A percentile compares a stretch with the other conserved stretches of the same genome.
Conservation (phyloP, 2,329 filamentous ascomycete genomes). For the Pestalotiopsis sp. region DNA sequence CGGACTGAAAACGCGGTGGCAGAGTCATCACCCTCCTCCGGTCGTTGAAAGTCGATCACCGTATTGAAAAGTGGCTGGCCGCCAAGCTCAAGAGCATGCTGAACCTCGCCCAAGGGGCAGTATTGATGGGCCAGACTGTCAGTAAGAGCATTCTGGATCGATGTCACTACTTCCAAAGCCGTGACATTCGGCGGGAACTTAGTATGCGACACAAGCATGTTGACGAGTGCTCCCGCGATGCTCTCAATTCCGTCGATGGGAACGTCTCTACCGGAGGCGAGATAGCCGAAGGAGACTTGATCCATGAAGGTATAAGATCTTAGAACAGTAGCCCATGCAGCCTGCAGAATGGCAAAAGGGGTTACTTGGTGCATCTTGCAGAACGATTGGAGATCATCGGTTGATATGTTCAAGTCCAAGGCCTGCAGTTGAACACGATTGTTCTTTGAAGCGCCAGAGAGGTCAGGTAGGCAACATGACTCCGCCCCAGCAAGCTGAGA, state of each 20-base stretch:
- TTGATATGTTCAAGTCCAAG: slow-evolving; percentile 2
- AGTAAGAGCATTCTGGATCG: slow-evolving; percentile 2
- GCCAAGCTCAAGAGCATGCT: slow-evolving; percentile 14
- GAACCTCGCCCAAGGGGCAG: slow-evolving; percentile 9
- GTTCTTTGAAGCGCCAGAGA: not conserved
- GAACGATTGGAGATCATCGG: slow-evolving; percentile 1
- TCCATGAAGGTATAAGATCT: slow-evolving; percentile 3
- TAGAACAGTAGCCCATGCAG: slow-evolving; percentile 9
- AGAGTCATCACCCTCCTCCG: not conserved
- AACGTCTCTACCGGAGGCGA: slow-evolving; percentile 4
- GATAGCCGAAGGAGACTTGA: slow-evolving; percentile 7
- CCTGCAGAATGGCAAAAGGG: slow-evolving; percentile 10
- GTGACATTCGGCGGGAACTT: not conserved
- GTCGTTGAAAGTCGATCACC: slow-evolving; percentile 12
- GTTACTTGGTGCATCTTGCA: slow-evolving; percentile 13
- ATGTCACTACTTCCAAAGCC: not conserved
- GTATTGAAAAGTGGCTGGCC: slow-evolving; percentile 15
- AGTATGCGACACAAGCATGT: slow-evolving; percentile 10
- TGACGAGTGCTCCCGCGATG: slow-evolving; percentile 2
- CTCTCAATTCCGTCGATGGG: slow-evolving; percentile 9
- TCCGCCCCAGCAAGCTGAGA: slow-evolving; percentile 9
- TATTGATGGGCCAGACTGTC: slow-evolving; percentile 8
- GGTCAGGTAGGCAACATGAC: slow-evolving; percentile 11
- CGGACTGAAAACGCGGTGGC: not conserved
- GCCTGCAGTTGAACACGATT: not conserved